These are phyloP conservation scores for Ilex aquifolium DNA, from an alignment of 257 asterid genomes.

Conservation along the genomic window DNA sequence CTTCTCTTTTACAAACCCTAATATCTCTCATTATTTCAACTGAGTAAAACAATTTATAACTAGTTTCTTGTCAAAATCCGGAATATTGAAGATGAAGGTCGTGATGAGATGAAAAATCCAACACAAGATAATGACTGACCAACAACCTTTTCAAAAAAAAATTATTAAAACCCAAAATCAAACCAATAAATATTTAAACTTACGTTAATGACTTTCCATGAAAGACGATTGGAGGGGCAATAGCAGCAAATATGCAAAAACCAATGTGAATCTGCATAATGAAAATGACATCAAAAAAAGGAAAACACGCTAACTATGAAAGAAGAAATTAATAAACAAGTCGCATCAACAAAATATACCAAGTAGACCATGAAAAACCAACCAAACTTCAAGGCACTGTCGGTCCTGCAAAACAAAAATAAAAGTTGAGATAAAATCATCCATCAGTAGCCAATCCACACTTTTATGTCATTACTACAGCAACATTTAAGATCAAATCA, in stretches of 20 bases:
- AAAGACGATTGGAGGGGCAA: constrained; percentile 93
- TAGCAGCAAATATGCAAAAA: constrained; percentile 93
- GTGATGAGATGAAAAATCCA: neutral
- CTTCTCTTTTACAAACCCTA: too few species aligned
- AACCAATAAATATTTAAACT: constrained; percentile 18
- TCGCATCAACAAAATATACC: constrained; percentile 35
- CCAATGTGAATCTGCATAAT: constrained; percentile 79
- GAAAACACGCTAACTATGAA: constrained; percentile 3
- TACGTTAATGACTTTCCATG: constrained; percentile 87
- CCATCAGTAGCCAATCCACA: neutral
- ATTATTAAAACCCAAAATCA: constrained; percentile 2
- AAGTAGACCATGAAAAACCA: constrained; percentile 88
- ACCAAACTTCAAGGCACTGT: constrained; percentile 91
- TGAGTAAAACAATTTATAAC: too few species aligned
- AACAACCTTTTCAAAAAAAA: neutral
- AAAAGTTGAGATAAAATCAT: neutral
- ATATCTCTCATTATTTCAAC: neutral
- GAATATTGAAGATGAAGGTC: too few species aligned
- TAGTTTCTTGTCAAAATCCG: too few species aligned
- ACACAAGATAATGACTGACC: neutral
- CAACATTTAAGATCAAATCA: neutral
- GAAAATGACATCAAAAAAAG: constrained; percentile 7
- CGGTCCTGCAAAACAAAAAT: constrained; percentile 52
- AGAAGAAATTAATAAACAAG: neutral
- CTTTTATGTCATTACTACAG: neutral